Percentiles rank a stretch among this genome's conserved stretches.
Evolutionary conservation across 768 basidiomycete genomes (phyloP).

Genomic region (Baorangia bicolor): DNA sequence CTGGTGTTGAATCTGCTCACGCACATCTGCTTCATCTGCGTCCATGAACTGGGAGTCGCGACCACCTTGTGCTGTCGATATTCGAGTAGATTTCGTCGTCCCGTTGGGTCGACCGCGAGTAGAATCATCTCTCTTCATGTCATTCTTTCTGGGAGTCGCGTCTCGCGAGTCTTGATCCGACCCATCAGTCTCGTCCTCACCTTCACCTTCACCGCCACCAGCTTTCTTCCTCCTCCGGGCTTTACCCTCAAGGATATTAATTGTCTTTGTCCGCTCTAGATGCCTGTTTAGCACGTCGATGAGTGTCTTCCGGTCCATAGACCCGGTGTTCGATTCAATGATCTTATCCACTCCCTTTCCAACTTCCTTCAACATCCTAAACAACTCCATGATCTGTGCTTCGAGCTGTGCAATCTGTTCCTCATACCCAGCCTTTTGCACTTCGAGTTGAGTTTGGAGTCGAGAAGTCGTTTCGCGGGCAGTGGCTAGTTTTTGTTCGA

Average conservation of each 20-base stretch:
- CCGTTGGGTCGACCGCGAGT: slow-evolving; percentile 31
- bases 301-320: slow-evolving; percentile 79
- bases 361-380: slow-evolving; percentile 88
- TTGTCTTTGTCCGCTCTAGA: slow-evolving; percentile 80
- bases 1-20: slow-evolving; percentile 86
- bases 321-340: slow-evolving; percentile 55
- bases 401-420: slow-evolving; percentile 87
- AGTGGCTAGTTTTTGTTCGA: slow-evolving; percentile 76
- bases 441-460: slow-evolving; percentile 73
- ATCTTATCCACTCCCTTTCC: slow-evolving; percentile 75
- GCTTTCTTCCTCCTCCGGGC: slow-evolving; percentile 31
- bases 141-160: slow-evolving; percentile 57
- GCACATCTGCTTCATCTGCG: slow-evolving; percentile 78
- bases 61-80: slow-evolving; percentile 45
- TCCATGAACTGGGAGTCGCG: slow-evolving; percentile 86
- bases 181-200: slow-evolving; percentile 35
- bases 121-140: slow-evolving; percentile 38
- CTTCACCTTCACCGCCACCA: slow-evolving; percentile 35
- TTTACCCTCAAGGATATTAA: slow-evolving; percentile 80
- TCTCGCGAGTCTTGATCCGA: slow-evolving; percentile 52
- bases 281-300: slow-evolving; percentile 80
- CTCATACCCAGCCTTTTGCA: slow-evolving; percentile 77
- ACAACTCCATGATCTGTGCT: slow-evolving; percentile 89
- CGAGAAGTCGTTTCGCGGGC: slow-evolving; percentile 77
- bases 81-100: slow-evolving; percentile 33